phyloP scores from a whole-genome alignment of 2,329 filamentous ascomycete species.

The Phoma sp. region DNA sequence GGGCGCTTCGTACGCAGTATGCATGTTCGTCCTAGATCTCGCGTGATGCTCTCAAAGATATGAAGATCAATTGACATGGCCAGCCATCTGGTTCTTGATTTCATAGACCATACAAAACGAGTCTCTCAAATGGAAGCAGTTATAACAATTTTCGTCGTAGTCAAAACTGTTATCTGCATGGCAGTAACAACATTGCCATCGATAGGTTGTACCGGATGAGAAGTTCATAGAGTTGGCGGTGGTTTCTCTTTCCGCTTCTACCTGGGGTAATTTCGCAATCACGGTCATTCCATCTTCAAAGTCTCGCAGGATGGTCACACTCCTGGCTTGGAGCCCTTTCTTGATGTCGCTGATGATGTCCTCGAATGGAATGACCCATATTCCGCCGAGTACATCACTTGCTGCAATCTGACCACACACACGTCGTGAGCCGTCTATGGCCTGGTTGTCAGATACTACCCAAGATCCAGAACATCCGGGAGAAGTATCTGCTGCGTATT shows the following conservation, averaged over 20 bases:
- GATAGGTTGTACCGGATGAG: no score
- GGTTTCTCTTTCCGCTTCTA: no score
- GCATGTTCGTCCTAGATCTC: no score
- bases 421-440: neutral
- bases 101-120: neutral
- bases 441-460: no score
- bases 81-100: neutral
- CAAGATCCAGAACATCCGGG: no score
- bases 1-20: no score
- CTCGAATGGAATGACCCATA: slow-evolving; percentile 12
- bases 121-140: neutral
- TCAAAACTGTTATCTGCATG: neutral
- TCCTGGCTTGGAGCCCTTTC: no score
- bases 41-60: no score
- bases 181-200: neutral
- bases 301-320: no score
- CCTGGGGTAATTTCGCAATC: no score
- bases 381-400: slow-evolving; percentile 8
- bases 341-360: slow-evolving; percentile 15
- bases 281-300: no score
- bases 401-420: slow-evolving; percentile 12
- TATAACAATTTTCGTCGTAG: neutral
- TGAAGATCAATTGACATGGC: neutral
- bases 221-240: neutral
- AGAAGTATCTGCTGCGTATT: no score